Conservation (phyloP, 176 grass and related monocot genomes). For the Oryza glaberrima region DNA sequence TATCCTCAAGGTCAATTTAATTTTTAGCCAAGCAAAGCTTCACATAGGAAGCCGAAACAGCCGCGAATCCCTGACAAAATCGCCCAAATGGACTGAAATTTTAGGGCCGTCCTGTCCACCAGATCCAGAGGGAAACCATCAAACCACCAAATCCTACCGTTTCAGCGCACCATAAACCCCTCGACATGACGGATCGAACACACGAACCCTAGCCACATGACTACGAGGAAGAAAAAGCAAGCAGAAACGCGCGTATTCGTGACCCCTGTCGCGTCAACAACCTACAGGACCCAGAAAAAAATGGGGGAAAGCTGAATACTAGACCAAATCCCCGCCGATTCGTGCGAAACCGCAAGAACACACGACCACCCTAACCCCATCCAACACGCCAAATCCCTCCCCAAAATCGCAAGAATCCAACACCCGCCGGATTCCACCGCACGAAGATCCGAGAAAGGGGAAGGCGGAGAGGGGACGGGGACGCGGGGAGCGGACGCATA, state of each 20-base stretch:
- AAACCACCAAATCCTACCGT: slow-evolving; percentile 11
- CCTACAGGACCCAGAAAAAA: background rate
- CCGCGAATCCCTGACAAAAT: background rate
- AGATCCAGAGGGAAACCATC: background rate
- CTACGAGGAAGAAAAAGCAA: background rate
- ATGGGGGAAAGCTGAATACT: background rate
- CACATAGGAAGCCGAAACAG: background rate
- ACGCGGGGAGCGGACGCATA: background rate
- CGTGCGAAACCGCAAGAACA: background rate
- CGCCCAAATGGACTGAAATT: background rate
- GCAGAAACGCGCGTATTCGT: background rate
- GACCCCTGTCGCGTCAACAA: slow-evolving; percentile 3
- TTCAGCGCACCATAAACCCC: background rate
- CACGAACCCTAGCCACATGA: background rate
- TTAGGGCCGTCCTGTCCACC: background rate
- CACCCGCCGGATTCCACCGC: background rate
- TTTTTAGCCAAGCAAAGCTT: slow-evolving; percentile 31
- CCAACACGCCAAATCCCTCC: background rate
- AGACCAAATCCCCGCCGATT: background rate
- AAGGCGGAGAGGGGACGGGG: background rate
- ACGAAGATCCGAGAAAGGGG: background rate
- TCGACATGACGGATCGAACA: background rate
- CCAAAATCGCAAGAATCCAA: background rate
- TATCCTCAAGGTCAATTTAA: background rate
- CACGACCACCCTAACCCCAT: background rate